Conservation (phyloP, 164 flowering plant genomes). For the Magnolia officinalis region DNA sequence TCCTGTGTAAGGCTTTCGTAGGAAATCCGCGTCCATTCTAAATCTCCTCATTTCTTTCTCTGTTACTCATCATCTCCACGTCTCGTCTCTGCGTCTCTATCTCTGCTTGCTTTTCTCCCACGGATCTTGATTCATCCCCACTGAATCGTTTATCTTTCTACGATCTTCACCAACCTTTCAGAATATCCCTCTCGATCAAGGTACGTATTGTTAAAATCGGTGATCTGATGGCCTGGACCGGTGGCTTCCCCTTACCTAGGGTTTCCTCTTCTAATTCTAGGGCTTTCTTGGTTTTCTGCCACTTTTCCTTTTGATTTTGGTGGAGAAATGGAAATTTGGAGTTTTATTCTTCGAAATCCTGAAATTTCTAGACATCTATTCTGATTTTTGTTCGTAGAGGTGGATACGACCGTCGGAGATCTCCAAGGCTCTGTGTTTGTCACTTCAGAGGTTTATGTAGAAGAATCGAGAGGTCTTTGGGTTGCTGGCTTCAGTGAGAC, state of each 20-base stretch:
- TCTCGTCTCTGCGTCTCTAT: slow-evolving; percentile 11
- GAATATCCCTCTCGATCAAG: slow-evolving; percentile 16
- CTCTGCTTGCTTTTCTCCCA: not conserved
- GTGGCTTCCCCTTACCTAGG: slow-evolving; percentile 4
- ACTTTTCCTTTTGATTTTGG: not conserved
- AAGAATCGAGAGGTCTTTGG: not conserved
- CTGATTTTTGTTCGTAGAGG: not conserved
- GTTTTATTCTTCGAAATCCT: not conserved
- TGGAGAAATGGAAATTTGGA: not conserved
- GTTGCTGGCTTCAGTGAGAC: not conserved
- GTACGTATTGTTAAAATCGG: slow-evolving; percentile 14
- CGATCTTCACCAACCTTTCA: not conserved
- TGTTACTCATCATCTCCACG: slow-evolving; percentile 13
- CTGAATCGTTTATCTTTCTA: not conserved
- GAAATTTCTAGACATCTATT: not conserved
- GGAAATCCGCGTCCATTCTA: no score
- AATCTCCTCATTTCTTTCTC: slow-evolving; percentile 7
- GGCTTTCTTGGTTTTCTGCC: not conserved
- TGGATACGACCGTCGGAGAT: not conserved
- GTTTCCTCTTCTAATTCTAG: slow-evolving; percentile 6
- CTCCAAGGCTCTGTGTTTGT: no score
- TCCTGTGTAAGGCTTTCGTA: no score
- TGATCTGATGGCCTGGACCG: slow-evolving; percentile 4
- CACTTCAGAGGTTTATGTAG: not conserved
- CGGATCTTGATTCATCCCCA: slow-evolving; percentile 4